Conservation (phyloP, 352 stramenopile species). For the Globisporangium rhizosaccharum region DNA sequence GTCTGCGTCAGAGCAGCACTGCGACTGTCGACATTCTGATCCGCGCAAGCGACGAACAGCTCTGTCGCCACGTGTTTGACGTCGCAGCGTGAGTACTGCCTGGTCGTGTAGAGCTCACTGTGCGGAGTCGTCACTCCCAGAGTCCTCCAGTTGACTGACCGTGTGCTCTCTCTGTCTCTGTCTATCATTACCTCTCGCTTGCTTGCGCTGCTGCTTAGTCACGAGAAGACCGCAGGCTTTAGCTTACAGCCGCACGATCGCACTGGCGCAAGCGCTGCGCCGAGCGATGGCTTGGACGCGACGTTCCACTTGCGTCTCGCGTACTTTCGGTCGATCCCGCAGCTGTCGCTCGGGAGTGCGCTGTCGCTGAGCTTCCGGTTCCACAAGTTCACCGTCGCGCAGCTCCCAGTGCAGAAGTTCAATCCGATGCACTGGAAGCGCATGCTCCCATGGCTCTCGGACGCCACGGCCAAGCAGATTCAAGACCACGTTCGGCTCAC, state of each 20-base stretch:
- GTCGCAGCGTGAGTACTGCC: conserved; percentile 8
- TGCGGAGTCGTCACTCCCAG: background rate
- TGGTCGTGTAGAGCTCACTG: background rate
- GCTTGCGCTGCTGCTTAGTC: conserved; percentile 2
- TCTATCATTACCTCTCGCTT: background rate
- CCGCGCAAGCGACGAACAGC: conserved; percentile 4
- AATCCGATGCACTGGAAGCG: conserved; percentile 83
- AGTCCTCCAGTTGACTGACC: background rate
- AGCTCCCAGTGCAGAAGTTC: conserved; percentile 76
- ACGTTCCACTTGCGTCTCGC: conserved; percentile 46
- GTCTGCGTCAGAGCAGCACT: conserved; percentile 25
- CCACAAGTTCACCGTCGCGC: conserved; percentile 45
- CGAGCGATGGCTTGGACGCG: conserved; percentile 25
- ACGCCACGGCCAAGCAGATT: conserved; percentile 45
- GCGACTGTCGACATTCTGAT: conserved; percentile 16
- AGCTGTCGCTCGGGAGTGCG: conserved; percentile 49
- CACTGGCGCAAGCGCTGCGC: background rate
- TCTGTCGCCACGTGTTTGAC: conserved; percentile 11
- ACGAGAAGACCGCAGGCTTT: conserved; percentile 33
- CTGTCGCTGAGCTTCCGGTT: conserved; percentile 81
- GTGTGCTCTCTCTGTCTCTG: background rate
- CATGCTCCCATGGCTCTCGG: conserved; percentile 78
- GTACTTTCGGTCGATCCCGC: conserved; percentile 51
- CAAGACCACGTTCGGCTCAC: conserved; percentile 33
- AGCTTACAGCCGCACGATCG: conserved; percentile 14